A percentile compares a stretch with the other conserved stretches of the same genome.
phyloP scores from a whole-genome alignment of 148 eudicot genomes.

The Arctostaphylos glauca region DNA sequence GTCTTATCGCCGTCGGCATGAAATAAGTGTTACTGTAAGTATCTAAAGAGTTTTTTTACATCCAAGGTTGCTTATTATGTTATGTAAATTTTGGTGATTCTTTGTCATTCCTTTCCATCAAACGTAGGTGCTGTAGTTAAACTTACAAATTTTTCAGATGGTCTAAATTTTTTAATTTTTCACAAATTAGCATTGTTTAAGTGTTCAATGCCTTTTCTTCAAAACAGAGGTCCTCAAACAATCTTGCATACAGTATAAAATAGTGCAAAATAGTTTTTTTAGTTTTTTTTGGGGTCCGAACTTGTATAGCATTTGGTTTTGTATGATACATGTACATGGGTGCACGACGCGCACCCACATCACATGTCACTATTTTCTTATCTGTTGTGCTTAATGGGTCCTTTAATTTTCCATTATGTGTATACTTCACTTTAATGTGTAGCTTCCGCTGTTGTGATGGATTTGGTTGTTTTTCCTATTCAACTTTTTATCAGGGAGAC shows the following conservation, averaged over 20 bases:
- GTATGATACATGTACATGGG: neutral
- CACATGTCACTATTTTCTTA: neutral
- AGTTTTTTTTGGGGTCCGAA: neutral
- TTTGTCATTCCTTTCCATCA: neutral
- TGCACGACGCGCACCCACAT: too few relatives aligned
- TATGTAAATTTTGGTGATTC: neutral
- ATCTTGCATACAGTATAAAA: neutral
- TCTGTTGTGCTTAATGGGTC: neutral
- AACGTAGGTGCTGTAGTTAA: neutral
- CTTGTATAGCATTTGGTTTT: neutral
- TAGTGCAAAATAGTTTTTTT: neutral
- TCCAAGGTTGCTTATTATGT: neutral
- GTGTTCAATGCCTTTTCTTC: neutral
- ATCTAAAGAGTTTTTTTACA: neutral
- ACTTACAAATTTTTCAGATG: neutral
- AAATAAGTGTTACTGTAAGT: slow-evolving; percentile 84
- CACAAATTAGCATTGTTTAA: neutral
- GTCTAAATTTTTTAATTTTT: too few relatives aligned
- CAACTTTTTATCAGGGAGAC: slow-evolving; percentile 52
- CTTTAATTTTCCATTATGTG: slow-evolving; percentile 2
- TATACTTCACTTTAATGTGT: neutral
- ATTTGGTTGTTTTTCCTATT: neutral
- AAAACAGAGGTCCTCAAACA: neutral
- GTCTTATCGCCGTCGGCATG: slow-evolving; percentile 73
- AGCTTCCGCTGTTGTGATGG: neutral